Conservation (phyloP, 1,139 yeast species). For the Arxiozyma slooffiae region DNA sequence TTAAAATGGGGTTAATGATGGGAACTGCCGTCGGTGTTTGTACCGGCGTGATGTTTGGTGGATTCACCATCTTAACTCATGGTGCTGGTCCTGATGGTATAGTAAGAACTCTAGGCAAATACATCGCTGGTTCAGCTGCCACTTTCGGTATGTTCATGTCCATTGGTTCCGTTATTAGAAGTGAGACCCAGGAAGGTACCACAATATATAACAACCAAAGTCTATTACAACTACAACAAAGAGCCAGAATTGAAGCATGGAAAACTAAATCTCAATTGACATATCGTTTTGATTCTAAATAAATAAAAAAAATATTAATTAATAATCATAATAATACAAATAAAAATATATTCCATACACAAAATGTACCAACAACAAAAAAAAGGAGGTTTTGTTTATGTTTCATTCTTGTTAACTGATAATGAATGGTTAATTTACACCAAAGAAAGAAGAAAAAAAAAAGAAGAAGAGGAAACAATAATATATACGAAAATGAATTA, state of each 20-base stretch:
- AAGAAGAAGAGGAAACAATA: too few species aligned
- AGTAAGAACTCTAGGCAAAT: slow-evolving; percentile 92
- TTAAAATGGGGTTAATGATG: slow-evolving; percentile 97
- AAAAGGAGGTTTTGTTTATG: too few species aligned
- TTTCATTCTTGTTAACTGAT: too few species aligned
- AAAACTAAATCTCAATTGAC: slow-evolving; percentile 7
- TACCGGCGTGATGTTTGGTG: slow-evolving; percentile 90
- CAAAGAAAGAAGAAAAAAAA: too few species aligned
- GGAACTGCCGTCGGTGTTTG: slow-evolving; percentile 95
- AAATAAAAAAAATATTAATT: too few species aligned
- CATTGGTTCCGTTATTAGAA: slow-evolving; percentile 85
- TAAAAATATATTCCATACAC: not conserved
- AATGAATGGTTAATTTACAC: too few species aligned
- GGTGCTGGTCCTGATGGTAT: slow-evolving; percentile 99
- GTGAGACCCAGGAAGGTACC: slow-evolving; percentile 36
- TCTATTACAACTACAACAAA: slow-evolving; percentile 17
- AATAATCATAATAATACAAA: not conserved
- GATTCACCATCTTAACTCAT: slow-evolving; percentile 77
- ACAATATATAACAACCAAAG: slow-evolving; percentile 5
- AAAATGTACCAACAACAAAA: too few species aligned
- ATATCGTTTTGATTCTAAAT: not conserved
- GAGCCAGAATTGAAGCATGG: slow-evolving; percentile 28
- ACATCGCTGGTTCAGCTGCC: slow-evolving; percentile 92
- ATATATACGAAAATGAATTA: too few species aligned
- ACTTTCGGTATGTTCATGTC: slow-evolving; percentile 96